Base-by-base conservation (phyloP, 306 rosid species). In the Pueraria montana region DNA sequence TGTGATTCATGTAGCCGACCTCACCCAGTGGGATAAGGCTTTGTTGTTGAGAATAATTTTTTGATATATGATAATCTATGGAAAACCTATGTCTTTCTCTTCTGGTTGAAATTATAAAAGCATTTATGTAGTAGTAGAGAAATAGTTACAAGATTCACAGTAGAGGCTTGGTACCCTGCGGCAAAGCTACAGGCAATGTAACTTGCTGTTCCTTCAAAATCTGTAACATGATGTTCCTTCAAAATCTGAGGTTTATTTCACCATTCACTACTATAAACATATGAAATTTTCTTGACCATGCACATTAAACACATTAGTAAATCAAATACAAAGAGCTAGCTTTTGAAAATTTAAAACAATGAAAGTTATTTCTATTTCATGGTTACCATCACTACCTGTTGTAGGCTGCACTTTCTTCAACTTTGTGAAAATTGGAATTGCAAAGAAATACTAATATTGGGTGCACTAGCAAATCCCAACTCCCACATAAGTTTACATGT, bases 361-460 rank as follows among this genome's bases (percentile, higher is more conserved):
- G 55, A 8, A 20, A 42, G 36, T 5, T 34, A 9, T 66, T 30
- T 11, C 42, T 34, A 34, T 3, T 14, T 66, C 30, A 38, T 9
- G 30, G 30, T 16, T 66, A 66, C 6, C 30, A n/a, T 40, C 0
- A 30, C 74, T 42, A 38, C 6, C 26, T 36, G 27, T 8, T 6
- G 11, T 65, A 36, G 27, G 49, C n/a, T 34, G 72, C 48, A 61
- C 18, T 43, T 66, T 11, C 34, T 49, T 10, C 65, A 52, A 18
- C 63, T 76, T 58, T 61, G 18, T 62, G 50, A 68, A 75, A 81
- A 18, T 18, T 52, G 49, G 17, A 76, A 49, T 61, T 14, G 21
- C 81, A 40, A 21, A 49, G 36, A 52, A 67, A 59, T 74, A 49
- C n/a, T 17, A 40, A 13, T 61, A 69, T 43, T 30, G 38, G 42